Base-by-base conservation (phyloP, 352 stramenopile species). In the Peronosclerospora sorghi region DNA sequence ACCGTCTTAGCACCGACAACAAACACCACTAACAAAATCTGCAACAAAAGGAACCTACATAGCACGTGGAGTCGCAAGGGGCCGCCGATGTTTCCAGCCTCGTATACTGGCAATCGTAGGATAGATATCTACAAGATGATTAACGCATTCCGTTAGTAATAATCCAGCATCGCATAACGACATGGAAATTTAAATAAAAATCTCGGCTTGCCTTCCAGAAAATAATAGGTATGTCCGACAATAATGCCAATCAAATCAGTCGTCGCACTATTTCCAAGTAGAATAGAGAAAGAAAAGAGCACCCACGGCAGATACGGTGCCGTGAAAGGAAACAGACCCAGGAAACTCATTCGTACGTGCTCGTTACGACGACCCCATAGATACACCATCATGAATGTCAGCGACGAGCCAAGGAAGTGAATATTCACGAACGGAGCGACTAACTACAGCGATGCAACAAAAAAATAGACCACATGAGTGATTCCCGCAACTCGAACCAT, bases 331-430 rank as follows among this genome's bases (percentile, higher is more conserved):
- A 99, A 96, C 18, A 99, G 71, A 4, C 95, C 95, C 7, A 99
- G 66, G 50, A 99, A 97, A 41, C 73, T 96, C 94, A 99, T 98
- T 51, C 89, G 79, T 39, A 98, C 89, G 71, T 97, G 82, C 54
- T 94, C 82, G 50, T 97, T 97, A 26, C 83, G 72, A 47, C 95
- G 66, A 23, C 94, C 94, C 96, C 96, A 99, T 17, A 99, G 68
- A 68, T 99, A 99, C 4, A 98, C 85, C 95, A 99, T 99, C 95
- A 99, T 98, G 59, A 99, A 99, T n/a, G 95, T 97, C 18, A 99
- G 71, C 12, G 95, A 97, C 53, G 85, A 97, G 13, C 96, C 95
- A 7, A 99, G 71, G 65, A 99, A 99, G 48, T 97, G 90, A 28
- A 98, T 95, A 55, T 79, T 93, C 14, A 98, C 76, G 54, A 97